A percentile compares a stretch with the other conserved stretches of the same genome.
phyloP scores from a whole-genome alignment of 805 yeast genomes.

The Candida suzukii region DNA sequence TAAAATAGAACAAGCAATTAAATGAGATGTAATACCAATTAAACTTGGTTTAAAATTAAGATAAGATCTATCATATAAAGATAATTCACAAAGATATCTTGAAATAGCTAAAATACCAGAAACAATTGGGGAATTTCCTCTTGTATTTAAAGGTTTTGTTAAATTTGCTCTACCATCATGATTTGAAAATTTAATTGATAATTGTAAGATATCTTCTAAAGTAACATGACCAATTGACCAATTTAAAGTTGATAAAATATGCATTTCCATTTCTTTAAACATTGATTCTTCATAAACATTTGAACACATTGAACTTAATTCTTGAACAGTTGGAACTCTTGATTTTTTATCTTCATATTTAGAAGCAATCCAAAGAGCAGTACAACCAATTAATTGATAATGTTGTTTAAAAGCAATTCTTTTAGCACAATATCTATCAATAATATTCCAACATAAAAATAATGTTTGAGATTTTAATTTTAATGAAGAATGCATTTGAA shows the following conservation, averaged over 20 bases:
- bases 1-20: constrained; percentile 47
- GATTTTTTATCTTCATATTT: constrained; percentile 62
- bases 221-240: constrained; percentile 40
- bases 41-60: constrained; percentile 36
- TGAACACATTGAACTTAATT: constrained; percentile 48
- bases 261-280: constrained; percentile 42
- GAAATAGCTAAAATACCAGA: constrained; percentile 50
- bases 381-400: constrained; percentile 83
- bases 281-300: constrained; percentile 44
- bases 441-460: constrained; percentile 64
- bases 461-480: constrained; percentile 61
- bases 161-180: constrained; percentile 24
- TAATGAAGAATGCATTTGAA: constrained; percentile 55
- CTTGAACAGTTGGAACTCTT: constrained; percentile 49
- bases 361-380: constrained; percentile 89
- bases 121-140: constrained; percentile 28
- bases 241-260: constrained; percentile 31
- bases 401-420: constrained; percentile 81
- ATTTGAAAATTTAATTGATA: constrained; percentile 27
- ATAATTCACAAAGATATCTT: constrained; percentile 47
- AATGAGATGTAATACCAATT: constrained; percentile 43
- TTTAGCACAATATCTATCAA: constrained; percentile 87
- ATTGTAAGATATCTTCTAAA: constrained; percentile 45
- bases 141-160: constrained; percentile 17
- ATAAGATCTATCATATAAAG: constrained; percentile 41